Evolutionary conservation across 441 rosid species (phyloP), one percentile per base, ranked within the genome.

Genomic region (Rhodomyrtus psidioides): DNA sequence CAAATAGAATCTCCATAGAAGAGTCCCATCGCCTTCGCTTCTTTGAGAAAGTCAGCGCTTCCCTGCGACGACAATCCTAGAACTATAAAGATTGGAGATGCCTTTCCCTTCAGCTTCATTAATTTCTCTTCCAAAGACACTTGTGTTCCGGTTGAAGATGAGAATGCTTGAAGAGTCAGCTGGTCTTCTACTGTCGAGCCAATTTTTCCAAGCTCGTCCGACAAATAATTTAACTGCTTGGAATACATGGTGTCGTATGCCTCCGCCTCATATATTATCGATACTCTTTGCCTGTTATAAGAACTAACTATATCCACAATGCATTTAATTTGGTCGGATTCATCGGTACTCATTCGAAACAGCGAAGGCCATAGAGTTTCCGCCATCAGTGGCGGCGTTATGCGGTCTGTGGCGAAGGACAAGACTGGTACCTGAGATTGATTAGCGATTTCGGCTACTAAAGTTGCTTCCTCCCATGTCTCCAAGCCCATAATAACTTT

Each of bases 21-120:
- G 12, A 92, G 49, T 87, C 93, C 91, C 82, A 87, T 85, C 51
- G 75, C 16, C 82, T 86, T 89, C 17, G 94, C 94, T 53, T 89
- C 91, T 79, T 87, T 86, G 82, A 94, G 89, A 81, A 91, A 79
- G 56, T 89, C 86, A 88, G 75, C 93, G 81, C 88, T 9, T 92
- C 58, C 39, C 86, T 12, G 49, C 2, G 49, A 82, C 7, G 93
- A 90, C 46, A 90, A 70, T 7, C 74, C 92, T 62, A 91, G 92
- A 83, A 93, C 84, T 16, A 93, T 76, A 55, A 93, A 92, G 87
- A 91, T 91, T 42, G 92, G 88, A 23, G 96, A 91, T 54, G 87
- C 85, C 2, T 75, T 56, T 7, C 54, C 49, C 24, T 28, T 34
- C 3, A 92, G 17, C 86, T 87, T 92, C 60, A 10, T 13, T 42